phyloP scores from a whole-genome alignment of 345 rosid species.

The Bruguiera gymnorhiza region DNA sequence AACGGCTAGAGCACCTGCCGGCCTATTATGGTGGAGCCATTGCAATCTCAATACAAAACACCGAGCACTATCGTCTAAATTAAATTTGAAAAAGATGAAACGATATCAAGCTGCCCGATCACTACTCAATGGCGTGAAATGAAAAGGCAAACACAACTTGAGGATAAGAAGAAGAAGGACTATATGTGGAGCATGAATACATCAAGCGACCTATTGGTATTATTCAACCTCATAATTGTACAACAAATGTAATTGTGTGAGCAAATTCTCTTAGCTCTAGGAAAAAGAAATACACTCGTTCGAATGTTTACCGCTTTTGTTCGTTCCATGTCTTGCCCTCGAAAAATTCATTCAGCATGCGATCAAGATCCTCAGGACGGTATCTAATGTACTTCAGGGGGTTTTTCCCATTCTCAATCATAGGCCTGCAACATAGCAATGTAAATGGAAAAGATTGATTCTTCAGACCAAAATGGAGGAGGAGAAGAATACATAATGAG shows the following conservation, averaged over 20 bases:
- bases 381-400: conserved; percentile 76
- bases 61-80: no score
- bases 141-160: no score
- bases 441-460: not conserved
- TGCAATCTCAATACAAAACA: no score
- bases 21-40: no score
- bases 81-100: no score
- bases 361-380: conserved; percentile 70
- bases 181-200: not conserved
- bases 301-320: conserved; percentile 50
- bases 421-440: conserved; percentile 46
- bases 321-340: conserved; percentile 88
- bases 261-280: not conserved
- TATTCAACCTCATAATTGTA: conserved; percentile 16
- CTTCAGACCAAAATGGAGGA: not conserved
- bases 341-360: conserved; percentile 85
- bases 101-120: no score
- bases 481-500: not conserved
- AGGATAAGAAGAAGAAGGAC: not conserved
- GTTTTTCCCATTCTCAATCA: conserved; percentile 77
- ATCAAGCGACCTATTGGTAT: conserved; percentile 14
- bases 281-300: not conserved
- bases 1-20: no score
- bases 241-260: conserved; percentile 4
- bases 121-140: no score